phyloP scores from a whole-genome alignment of 306 rosid species.

The Calophaca sinica region DNA sequence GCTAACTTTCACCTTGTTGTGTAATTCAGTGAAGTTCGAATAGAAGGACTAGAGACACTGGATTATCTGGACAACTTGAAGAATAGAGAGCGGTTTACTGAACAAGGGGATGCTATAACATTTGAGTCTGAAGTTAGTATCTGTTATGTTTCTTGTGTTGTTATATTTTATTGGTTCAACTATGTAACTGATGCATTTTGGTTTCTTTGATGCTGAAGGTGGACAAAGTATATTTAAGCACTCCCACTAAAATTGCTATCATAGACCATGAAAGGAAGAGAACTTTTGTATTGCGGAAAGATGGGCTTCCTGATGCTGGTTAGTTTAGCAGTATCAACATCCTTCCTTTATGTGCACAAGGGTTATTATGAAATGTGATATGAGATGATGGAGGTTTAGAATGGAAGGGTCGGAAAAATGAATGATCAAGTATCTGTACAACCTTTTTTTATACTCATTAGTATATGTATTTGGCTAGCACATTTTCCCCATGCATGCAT shows the following conservation, averaged over 20 bases:
- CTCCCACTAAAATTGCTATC: constrained; percentile 79
- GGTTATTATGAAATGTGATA: constrained; percentile 20
- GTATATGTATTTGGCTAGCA: background rate
- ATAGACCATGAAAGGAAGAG: constrained; percentile 84
- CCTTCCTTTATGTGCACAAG: background rate
- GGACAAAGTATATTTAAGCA: constrained; percentile 75
- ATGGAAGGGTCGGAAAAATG: too few relatives aligned
- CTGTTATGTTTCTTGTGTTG: constrained; percentile 29
- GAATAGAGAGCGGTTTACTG: constrained; percentile 69
- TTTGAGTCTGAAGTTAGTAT: constrained; percentile 74
- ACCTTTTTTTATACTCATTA: background rate
- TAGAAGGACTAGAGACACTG: constrained; percentile 85
- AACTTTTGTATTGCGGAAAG: constrained; percentile 73
- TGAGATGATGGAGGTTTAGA: background rate
- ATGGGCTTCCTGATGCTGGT: constrained; percentile 92
- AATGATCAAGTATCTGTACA: background rate
- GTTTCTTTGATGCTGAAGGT: constrained; percentile 54
- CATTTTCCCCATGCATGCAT: constrained; percentile 4
- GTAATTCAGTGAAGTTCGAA: constrained; percentile 79
- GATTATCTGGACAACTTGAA: constrained; percentile 86
- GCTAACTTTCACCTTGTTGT: constrained; percentile 38
- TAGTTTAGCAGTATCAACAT: constrained; percentile 42
- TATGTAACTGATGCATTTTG: constrained; percentile 35
- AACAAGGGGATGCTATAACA: constrained; percentile 84
- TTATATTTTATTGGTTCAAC: constrained; percentile 12